Conservation (phyloP, 306 rosid species). For the Rosa multiflora region DNA sequence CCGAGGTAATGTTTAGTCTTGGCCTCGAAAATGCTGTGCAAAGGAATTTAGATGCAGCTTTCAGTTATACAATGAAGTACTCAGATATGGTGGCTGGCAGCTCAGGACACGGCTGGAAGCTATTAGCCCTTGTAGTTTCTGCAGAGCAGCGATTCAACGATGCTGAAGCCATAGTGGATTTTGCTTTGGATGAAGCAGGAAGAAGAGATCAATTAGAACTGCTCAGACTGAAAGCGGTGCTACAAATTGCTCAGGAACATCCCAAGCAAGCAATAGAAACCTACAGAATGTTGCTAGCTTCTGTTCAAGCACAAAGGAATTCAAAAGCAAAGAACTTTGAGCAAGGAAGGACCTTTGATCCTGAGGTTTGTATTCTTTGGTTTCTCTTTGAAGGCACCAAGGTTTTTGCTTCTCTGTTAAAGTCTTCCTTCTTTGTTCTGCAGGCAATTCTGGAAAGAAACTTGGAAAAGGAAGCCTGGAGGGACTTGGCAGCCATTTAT, state of each 20-base stretch:
- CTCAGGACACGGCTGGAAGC: conserved; percentile 68
- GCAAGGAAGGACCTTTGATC: conserved; percentile 33
- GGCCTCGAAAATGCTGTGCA: conserved; percentile 81
- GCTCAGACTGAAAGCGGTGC: conserved; percentile 78
- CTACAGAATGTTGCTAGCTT: conserved; percentile 75
- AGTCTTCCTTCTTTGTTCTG: conserved; percentile 20
- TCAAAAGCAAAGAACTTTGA: conserved; percentile 38
- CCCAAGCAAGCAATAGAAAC: conserved; percentile 95
- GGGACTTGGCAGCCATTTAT: conserved; percentile 74
- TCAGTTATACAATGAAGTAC: conserved; percentile 53
- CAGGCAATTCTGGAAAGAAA: conserved; percentile 55
- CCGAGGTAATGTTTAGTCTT: conserved; percentile 60
- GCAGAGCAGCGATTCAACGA: conserved; percentile 73
- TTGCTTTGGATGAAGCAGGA: conserved; percentile 73
- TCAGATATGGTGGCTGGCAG: conserved; percentile 61
- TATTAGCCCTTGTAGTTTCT: conserved; percentile 72
- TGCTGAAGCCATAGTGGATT: conserved; percentile 77
- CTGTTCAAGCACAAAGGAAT: conserved; percentile 66
- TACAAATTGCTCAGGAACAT: conserved; percentile 71
- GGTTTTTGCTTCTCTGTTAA: neutral
- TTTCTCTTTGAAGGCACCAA: neutral
- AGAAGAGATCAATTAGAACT: conserved; percentile 71
- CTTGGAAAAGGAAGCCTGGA: conserved; percentile 73
- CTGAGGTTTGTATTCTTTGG: conserved; percentile 47
- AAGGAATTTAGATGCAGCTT: conserved; percentile 71